Base-by-base conservation (phyloP, 192 early-diverging fungal genomes). In the Endogone sp. region DNA sequence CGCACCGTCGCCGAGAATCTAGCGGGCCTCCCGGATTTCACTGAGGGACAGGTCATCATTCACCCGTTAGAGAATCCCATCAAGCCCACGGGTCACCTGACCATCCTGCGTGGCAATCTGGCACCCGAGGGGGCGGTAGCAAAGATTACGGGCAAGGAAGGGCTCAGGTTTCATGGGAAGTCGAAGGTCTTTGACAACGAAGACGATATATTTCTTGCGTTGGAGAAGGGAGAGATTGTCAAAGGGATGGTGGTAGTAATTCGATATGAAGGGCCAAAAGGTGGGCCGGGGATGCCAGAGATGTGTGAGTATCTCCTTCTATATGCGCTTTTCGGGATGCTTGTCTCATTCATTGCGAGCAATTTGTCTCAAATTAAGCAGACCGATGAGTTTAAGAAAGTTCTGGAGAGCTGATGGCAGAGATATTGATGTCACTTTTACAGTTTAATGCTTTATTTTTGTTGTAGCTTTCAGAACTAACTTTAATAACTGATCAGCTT, bases 71-170 rank as follows among this genome's bases (percentile, higher is more conserved):
- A 76, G 25, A 81, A 90, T 30, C 98, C 98, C 21, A 96, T 99
- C 85, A 99, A 99, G 85, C 37, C 88, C 16, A 86, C 89, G 24
- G 98, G 98, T 6, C 98, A 98, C 74, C 85, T 99, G 73, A 93
- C 93, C 74, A 97, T 98, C 60, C 81, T 99, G 69, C 81, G 86
- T 60, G 98, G 98, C 65, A 96, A 95, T 73, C 82, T 99, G 26
- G 96, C 98, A 27, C 96, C 98, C 56, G 90, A 94, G 68, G 96
- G 96, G 27, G 89, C 92, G 21, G 96, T 99, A 27, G 98, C 98
- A 60, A 99, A 99, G 81, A 99, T 99, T 79, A 99, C 98, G 10
- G 98, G 98, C 61, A 99, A 99, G 84, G 95, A 99, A 83, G 98
- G 98, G 20, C 80, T 96, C 2, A 60, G 72, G 58, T 99, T 99